Percentiles rank a stretch among this genome's conserved stretches.
phyloP scores from a whole-genome alignment of 225 moss, liverwort and hornwort species.

The Rhytidiadelphus loreus region DNA sequence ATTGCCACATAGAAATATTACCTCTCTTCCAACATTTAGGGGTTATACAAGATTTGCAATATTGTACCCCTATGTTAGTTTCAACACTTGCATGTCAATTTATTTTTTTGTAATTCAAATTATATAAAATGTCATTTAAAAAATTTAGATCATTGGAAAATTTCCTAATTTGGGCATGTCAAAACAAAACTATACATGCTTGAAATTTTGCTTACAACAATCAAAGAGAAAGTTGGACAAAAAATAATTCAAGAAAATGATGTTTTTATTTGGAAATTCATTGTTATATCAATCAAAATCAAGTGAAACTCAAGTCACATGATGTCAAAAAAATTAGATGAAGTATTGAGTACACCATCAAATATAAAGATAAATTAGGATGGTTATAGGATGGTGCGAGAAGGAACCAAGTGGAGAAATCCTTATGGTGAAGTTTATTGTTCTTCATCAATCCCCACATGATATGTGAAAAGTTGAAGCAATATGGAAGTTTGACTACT shows the following conservation, averaged over 20 bases:
- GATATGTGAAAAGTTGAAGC: neutral
- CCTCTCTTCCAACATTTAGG: neutral
- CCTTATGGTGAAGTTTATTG: too few species aligned
- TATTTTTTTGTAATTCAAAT: neutral
- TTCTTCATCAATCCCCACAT: neutral
- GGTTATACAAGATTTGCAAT: neutral
- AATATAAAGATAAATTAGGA: neutral
- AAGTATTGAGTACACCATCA: neutral
- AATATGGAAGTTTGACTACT: neutral
- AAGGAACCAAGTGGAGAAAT: neutral
- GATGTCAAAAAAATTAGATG: too few species aligned
- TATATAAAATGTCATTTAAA: neutral
- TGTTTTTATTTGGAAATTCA: neutral
- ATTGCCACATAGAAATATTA: neutral
- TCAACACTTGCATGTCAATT: neutral
- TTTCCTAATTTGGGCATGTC: too few species aligned
- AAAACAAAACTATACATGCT: too few species aligned
- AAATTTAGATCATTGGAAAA: neutral
- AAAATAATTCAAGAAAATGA: neutral
- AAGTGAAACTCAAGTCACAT: neutral
- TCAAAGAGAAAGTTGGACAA: accelerated
- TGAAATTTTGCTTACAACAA: neutral
- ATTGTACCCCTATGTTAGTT: accelerated
- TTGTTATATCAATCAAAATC: neutral
- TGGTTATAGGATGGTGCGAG: too few species aligned